Percentiles rank a stretch among this genome's conserved stretches.
These are phyloP conservation scores for Globisporangium paroecandrum DNA, from an alignment of 352 stramenopile genomes.

Conservation along the genomic window DNA sequence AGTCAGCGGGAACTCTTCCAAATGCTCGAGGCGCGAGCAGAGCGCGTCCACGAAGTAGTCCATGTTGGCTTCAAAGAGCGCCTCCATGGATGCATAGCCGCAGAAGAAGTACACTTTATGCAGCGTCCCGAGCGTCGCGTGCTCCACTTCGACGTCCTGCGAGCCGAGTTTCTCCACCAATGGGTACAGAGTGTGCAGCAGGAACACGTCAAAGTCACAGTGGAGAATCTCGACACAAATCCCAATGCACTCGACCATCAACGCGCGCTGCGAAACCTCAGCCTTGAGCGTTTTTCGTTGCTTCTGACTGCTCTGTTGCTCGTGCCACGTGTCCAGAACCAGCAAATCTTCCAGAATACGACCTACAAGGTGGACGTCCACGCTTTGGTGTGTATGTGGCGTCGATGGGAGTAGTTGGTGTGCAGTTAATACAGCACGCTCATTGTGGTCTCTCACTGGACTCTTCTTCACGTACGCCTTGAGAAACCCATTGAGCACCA, in stretches of 20 bases:
- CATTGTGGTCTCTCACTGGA: not conserved
- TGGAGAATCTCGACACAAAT: constrained; percentile 65
- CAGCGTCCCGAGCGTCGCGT: constrained; percentile 61
- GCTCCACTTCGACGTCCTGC: constrained; percentile 55
- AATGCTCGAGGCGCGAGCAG: constrained; percentile 60
- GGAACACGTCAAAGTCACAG: constrained; percentile 48
- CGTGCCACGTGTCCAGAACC: constrained; percentile 38
- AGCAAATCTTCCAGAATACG: constrained; percentile 78
- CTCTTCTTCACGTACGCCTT: constrained; percentile 22
- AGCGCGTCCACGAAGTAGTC: constrained; percentile 87
- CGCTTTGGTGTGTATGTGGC: not conserved
- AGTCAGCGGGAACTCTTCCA: constrained; percentile 69
- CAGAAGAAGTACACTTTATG: constrained; percentile 63
- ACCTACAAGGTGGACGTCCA: constrained; percentile 65
- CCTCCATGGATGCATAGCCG: constrained; percentile 50
- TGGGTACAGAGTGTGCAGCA: constrained; percentile 75
- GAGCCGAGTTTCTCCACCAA: constrained; percentile 82
- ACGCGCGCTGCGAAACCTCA: constrained; percentile 39
- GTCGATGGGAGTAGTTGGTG: not conserved
- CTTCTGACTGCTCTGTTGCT: constrained; percentile 17
- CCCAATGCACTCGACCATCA: constrained; percentile 75
- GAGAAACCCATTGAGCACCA: constrained; percentile 69
- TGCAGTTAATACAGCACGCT: not conserved
- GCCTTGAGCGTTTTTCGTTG: constrained; percentile 8
- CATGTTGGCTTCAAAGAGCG: constrained; percentile 78